Percentiles rank a stretch among this genome's conserved stretches.
Conservation (phyloP, 139 green algal species). For the Parachlorella kessleri region DNA sequence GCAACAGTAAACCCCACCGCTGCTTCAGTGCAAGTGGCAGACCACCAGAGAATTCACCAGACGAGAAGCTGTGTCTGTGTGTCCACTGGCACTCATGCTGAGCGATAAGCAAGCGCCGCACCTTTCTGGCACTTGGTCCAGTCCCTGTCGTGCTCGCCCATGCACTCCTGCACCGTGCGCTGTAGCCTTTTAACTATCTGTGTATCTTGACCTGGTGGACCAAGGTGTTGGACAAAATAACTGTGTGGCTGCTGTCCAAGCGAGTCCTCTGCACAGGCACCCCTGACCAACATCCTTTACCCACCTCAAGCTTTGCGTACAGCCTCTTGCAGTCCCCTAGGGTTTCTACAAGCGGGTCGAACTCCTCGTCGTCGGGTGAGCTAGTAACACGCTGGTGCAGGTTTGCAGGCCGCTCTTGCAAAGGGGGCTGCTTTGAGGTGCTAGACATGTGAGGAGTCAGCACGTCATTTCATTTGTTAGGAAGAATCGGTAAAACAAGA, state of each 20-base stretch:
- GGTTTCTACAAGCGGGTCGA: constrained; percentile 21
- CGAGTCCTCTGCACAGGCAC: too few species aligned
- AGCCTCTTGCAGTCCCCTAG: constrained; percentile 23
- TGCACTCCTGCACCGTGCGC: constrained; percentile 36
- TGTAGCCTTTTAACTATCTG: too few species aligned
- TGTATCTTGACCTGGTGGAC: neutral
- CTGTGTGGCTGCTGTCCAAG: too few species aligned
- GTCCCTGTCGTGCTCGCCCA: constrained; percentile 56
- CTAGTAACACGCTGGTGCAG: constrained; percentile 29
- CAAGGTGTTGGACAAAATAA: too few species aligned
- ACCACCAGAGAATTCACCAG: too few species aligned
- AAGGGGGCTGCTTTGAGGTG: too few species aligned
- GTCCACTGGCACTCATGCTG: too few species aligned
- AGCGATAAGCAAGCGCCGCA: neutral
- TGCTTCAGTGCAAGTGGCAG: neutral
- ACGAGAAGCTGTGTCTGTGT: too few species aligned
- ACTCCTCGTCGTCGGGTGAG: constrained; percentile 14
- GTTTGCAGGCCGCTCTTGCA: neutral
- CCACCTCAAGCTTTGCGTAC: constrained; percentile 29
- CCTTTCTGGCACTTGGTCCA: constrained; percentile 58
- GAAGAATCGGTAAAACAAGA: too few species aligned
- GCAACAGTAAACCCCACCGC: neutral
- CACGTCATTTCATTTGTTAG: too few species aligned
- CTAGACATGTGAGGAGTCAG: too few species aligned
- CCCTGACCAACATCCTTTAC: too few species aligned